Evolutionary conservation across 805 yeast species (phyloP).

Genomic region (Lipomyces oligophaga): DNA sequence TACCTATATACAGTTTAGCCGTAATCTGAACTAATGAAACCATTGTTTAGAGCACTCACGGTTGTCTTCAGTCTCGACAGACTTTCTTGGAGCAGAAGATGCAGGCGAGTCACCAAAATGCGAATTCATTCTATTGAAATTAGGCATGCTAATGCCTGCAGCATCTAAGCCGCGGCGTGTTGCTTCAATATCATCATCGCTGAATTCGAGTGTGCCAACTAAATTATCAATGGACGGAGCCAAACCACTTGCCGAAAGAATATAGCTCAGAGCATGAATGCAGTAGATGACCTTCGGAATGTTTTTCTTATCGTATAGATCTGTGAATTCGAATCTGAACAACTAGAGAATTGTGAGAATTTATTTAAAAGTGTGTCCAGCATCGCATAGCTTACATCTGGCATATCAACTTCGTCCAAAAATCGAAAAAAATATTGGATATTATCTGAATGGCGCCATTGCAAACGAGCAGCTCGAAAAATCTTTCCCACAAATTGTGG

Average conservation of each 20-base stretch:
- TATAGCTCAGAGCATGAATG: constrained; percentile 78
- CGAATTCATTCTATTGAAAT: constrained; percentile 56
- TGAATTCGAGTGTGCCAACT: constrained; percentile 59
- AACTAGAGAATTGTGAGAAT: constrained; percentile 9
- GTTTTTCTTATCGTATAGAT: constrained; percentile 85
- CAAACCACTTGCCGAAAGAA: constrained; percentile 54
- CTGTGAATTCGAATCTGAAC: constrained; percentile 87
- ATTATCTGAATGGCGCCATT: constrained; percentile 89
- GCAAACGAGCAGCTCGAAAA: constrained; percentile 54
- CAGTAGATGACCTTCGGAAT: constrained; percentile 93
- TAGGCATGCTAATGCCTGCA: constrained; percentile 67
- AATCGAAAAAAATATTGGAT: constrained; percentile 75
- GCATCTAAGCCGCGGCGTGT: constrained; percentile 63
- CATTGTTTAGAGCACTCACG: background rate
- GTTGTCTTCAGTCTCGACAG: constrained; percentile 13
- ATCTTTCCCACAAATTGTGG: constrained; percentile 58
- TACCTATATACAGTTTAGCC: constrained; percentile 1
- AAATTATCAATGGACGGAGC: constrained; percentile 54
- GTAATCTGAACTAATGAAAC: background rate
- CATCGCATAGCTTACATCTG: constrained; percentile 49
- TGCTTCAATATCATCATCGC: constrained; percentile 61
- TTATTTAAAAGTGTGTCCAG: background rate
- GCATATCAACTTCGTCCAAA: constrained; percentile 66
- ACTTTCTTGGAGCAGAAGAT: background rate
- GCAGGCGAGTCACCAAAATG: constrained; percentile 39